Base-by-base conservation (phyloP, 352 stramenopile genomes). In the Phytopythium aichiense region DNA sequence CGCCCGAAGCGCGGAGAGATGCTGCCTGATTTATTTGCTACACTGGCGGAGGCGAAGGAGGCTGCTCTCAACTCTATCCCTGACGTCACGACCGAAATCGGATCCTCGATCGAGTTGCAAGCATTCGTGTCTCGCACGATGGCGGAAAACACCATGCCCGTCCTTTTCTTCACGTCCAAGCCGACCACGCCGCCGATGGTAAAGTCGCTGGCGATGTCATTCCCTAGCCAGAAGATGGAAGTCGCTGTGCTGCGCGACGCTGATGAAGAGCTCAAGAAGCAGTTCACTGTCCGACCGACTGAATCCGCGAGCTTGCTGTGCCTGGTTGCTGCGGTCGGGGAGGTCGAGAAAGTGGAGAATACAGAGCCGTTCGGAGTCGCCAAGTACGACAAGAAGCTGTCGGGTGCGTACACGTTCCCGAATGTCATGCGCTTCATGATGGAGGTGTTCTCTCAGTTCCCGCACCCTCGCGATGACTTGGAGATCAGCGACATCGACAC, bases 351-450 rank as follows among this genome's bases (percentile, higher is more conserved):
- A 48, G 42, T 60, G n/a, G 38, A 51, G 12, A 60, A 52, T 25
- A 62, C 42, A n/a, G 63, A 70, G 58, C 66, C 63, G n/a, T 91
- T 91, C 51, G 79, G 79, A 5, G 72, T 94, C 13, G 65, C 87
- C 46, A 58, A 69, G 6, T 94, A 88, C 65, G 68, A 89, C 53
- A 91, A 91, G 68, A 87, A 89, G 61, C 71, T 58, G 0, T 79
- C 88, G 64, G 84, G 84, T 0, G 49, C 82, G 6, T 84, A 83
- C 58, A 84, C 67, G 28, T 91, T 88, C 61, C 70, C 72, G 53
- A 91, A 91, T 58, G 53, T 88, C 56, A 76, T 88, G 64, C 80
- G 79, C 42, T 94, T 84, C 62, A 64, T 92, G 45, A 64, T 84
- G 62, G 77, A 77, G 46, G 77, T 92, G 25, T 56, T 94, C 9